Evolutionary conservation across 129 eudicot species (phyloP).

Genomic region (Scalesia atractyloides): DNA sequence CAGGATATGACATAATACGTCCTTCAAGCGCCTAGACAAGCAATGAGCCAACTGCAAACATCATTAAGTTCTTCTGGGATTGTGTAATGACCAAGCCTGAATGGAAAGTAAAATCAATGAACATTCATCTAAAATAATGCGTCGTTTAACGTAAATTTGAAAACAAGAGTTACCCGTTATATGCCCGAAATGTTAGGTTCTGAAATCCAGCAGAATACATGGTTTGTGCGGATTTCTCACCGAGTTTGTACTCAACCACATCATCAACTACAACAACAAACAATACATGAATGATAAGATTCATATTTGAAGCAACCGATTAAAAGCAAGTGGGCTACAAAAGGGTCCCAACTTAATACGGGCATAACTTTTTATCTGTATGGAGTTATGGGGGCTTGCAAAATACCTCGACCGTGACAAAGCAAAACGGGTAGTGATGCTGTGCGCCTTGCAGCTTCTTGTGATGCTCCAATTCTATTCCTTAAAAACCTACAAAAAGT

Average conservation of each 20-base stretch:
- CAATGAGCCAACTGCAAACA: slow-evolving; percentile 64
- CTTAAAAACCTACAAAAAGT: slow-evolving; percentile 46
- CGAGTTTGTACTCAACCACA: slow-evolving; percentile 65
- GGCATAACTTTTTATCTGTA: too few species aligned
- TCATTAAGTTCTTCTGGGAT: slow-evolving; percentile 67
- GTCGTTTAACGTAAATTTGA: background rate
- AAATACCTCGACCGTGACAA: slow-evolving; percentile 79
- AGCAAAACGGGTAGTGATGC: slow-evolving; percentile 66
- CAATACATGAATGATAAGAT: background rate
- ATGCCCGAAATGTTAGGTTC: slow-evolving; percentile 54
- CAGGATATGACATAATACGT: background rate
- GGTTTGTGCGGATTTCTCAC: slow-evolving; percentile 64
- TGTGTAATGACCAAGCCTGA: slow-evolving; percentile 86
- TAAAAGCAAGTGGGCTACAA: too few species aligned
- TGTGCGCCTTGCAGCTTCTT: slow-evolving; percentile 64
- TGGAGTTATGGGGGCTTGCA: too few species aligned
- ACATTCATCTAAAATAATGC: too few species aligned
- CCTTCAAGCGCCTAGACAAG: slow-evolving; percentile 45
- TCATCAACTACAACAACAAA: slow-evolving; percentile 71
- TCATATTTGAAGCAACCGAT: background rate
- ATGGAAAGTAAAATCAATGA: slow-evolving; percentile 17
- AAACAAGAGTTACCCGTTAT: slow-evolving; percentile 50
- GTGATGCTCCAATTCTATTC: slow-evolving; percentile 55
- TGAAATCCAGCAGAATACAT: slow-evolving; percentile 74
- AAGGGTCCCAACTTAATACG: too few species aligned